phyloP scores from a whole-genome alignment of 257 asterid genomes.

The Handroanthus guayacan region DNA sequence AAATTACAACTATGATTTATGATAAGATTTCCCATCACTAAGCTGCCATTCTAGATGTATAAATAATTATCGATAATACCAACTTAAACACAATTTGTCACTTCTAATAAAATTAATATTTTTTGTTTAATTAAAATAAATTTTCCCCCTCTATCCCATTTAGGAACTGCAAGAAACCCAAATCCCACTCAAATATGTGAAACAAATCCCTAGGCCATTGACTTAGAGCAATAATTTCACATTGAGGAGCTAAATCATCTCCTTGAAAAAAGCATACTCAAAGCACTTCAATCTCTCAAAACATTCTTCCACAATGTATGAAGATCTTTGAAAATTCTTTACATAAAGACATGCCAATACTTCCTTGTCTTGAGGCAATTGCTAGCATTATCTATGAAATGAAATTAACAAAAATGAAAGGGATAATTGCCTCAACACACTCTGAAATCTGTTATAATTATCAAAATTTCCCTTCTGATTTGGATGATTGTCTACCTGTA shows the following conservation, averaged over 20 bases:
- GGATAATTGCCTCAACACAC: too few relatives aligned
- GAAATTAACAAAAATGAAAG: not conserved
- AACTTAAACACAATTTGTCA: too few relatives aligned
- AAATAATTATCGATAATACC: too few relatives aligned
- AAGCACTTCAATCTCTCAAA: not conserved
- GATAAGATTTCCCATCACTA: too few relatives aligned
- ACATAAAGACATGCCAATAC: slow-evolving; percentile 2
- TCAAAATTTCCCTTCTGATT: too few relatives aligned
- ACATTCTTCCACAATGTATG: slow-evolving; percentile 1
- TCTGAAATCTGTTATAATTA: too few relatives aligned
- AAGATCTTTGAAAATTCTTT: not conserved
- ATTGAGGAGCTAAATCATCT: slow-evolving; percentile 8
- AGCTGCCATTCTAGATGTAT: too few relatives aligned
- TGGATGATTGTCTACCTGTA: too few relatives aligned
- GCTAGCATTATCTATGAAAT: slow-evolving; percentile 12
- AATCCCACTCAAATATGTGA: not conserved
- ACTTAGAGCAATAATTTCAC: not conserved
- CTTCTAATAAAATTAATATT: too few relatives aligned
- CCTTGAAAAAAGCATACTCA: not conserved
- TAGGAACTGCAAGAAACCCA: not conserved
- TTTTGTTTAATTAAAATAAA: too few relatives aligned
- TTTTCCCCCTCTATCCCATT: not conserved
- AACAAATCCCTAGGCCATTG: not conserved
- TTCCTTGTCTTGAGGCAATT: not conserved
- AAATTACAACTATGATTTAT: too few relatives aligned